These are phyloP conservation scores for Penstemon eatonii DNA, from an alignment of 257 asterid genomes.

Conservation along the genomic window DNA sequence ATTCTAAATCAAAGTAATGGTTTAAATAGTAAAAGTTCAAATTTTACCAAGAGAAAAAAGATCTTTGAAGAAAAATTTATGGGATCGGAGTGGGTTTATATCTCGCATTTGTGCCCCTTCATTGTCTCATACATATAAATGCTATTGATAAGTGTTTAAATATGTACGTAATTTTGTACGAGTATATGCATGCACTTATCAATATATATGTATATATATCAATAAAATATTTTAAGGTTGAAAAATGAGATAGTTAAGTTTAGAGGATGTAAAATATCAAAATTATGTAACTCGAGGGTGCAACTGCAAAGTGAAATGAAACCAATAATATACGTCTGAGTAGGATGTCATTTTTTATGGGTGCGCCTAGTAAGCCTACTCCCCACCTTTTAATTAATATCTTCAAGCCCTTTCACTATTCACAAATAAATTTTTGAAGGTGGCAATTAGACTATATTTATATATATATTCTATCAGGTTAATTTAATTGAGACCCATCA, in stretches of 20 bases:
- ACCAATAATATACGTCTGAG: conserved; percentile 39
- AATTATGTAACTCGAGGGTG: conserved; percentile 1
- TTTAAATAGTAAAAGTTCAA: no score
- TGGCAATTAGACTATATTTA: neutral
- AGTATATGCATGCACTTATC: no score
- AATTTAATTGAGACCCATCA: neutral
- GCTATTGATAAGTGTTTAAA: no score
- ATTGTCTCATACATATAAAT: neutral
- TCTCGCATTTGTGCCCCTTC: no score
- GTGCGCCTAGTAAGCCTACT: conserved; percentile 33
- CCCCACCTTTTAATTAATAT: conserved; percentile 2
- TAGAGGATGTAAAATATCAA: conserved; percentile 3
- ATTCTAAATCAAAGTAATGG: no score
- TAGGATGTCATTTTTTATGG: conserved; percentile 35
- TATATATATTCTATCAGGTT: conserved; percentile 6
- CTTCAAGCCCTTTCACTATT: neutral
- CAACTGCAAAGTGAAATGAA: conserved; percentile 16
- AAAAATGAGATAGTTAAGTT: no score
- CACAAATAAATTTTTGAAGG: neutral
- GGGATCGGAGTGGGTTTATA: no score
- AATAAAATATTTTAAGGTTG: no score
- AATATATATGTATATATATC: no score
- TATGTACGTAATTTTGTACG: no score
- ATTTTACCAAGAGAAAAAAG: no score
- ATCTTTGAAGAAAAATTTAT: no score